phyloP scores from a whole-genome alignment of 257 asterid genomes.

The Solanum tarijense region DNA sequence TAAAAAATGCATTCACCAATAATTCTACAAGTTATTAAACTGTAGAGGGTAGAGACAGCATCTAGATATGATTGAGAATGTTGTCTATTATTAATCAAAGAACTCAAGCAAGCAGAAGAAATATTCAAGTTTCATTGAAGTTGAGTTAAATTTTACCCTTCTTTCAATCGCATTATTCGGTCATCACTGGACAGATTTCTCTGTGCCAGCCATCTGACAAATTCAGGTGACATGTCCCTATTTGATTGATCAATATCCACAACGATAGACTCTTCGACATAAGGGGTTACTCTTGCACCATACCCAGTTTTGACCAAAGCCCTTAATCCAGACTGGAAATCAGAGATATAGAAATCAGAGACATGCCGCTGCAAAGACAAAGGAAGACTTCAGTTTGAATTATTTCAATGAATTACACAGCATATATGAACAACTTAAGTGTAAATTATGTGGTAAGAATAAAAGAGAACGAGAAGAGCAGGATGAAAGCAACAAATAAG shows the following conservation, averaged over 20 bases:
- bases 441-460: background rate
- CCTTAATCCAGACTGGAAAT: slow-evolving; percentile 80
- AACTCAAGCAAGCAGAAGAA: too few species aligned
- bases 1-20: background rate
- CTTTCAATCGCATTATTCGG: slow-evolving; percentile 61
- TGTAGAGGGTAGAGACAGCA: too few species aligned
- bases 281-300: slow-evolving; percentile 66
- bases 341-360: slow-evolving; percentile 85
- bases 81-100: too few species aligned
- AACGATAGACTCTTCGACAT: slow-evolving; percentile 60
- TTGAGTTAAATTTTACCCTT: slow-evolving; percentile 38
- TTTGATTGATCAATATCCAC: slow-evolving; percentile 50
- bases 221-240: slow-evolving; percentile 42
- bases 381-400: background rate
- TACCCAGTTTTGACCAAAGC: slow-evolving; percentile 81
- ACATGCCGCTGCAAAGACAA: slow-evolving; percentile 55
- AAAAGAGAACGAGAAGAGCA: background rate
- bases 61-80: too few species aligned
- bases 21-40: background rate
- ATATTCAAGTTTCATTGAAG: too few species aligned
- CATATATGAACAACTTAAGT: background rate
- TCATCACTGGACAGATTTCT: slow-evolving; percentile 65
- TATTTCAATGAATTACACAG: background rate
- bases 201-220: slow-evolving; percentile 68
- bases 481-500: background rate